Conservation (phyloP, 306 rosid genomes). For the Fragaria vesca region DNA sequence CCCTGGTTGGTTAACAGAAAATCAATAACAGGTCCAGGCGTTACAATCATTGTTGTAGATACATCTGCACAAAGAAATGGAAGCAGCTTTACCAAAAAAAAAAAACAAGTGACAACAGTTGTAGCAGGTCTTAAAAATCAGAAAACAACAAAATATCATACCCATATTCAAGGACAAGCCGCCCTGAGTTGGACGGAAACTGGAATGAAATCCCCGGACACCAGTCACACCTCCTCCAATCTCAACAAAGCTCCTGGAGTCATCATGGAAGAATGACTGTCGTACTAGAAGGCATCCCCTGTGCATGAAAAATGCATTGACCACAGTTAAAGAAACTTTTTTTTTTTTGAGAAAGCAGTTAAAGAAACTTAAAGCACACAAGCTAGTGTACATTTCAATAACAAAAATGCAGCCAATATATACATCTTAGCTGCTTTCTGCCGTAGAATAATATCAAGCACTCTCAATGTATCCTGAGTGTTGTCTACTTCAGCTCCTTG, state of each 20-base stretch:
- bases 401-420: slow-evolving; percentile 1
- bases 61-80: slow-evolving; percentile 51
- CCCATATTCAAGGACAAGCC: slow-evolving; percentile 89
- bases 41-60: slow-evolving; percentile 73
- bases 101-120: not conserved
- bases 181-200: slow-evolving; percentile 58
- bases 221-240: slow-evolving; percentile 76
- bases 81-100: not conserved
- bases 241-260: slow-evolving; percentile 51
- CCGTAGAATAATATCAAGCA: slow-evolving; percentile 68
- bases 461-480: slow-evolving; percentile 72
- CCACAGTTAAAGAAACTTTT: slow-evolving; percentile 22
- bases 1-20: slow-evolving; percentile 76
- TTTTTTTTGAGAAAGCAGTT: not conserved
- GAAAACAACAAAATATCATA: slow-evolving; percentile 29
- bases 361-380: slow-evolving; percentile 23
- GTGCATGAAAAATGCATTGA: slow-evolving; percentile 25
- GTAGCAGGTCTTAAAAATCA: slow-evolving; percentile 19
- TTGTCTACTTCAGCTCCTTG: slow-evolving; percentile 51
- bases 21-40: slow-evolving; percentile 75
- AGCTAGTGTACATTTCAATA: slow-evolving; percentile 17
- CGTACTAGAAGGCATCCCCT: slow-evolving; percentile 88
- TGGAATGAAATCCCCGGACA: slow-evolving; percentile 77
- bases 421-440: slow-evolving; percentile 85
- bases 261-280: slow-evolving; percentile 80